These are phyloP conservation scores for Fagopyrum homotropicum DNA, from an alignment of 148 eudicot genomes.

Conservation along the genomic window DNA sequence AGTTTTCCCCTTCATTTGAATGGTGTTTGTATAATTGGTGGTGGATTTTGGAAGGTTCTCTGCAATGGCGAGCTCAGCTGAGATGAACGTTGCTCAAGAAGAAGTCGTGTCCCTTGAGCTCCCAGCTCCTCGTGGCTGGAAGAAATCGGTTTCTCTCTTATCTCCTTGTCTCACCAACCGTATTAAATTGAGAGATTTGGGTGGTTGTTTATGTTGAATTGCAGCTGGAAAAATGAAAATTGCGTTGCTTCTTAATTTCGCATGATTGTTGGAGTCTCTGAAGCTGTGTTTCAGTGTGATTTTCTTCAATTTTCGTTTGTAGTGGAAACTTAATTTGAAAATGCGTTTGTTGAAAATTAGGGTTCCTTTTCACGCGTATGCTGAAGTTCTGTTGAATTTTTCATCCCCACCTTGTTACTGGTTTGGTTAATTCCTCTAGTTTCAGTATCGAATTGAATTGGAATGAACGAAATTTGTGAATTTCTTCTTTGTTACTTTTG, in stretches of 20 bases:
- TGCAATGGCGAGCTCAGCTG: conserved; percentile 28
- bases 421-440: neutral
- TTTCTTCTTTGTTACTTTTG: neutral
- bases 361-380: neutral
- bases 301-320: neutral
- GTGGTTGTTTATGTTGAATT: neutral
- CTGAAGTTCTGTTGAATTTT: neutral
- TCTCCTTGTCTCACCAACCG: neutral
- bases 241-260: neutral
- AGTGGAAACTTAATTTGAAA: neutral
- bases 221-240: neutral
- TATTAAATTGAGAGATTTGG: neutral
- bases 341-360: neutral
- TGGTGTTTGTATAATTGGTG: conserved; percentile 1
- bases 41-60: neutral
- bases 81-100: conserved; percentile 21
- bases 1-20: neutral
- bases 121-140: conserved; percentile 45
- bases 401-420: neutral
- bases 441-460: neutral
- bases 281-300: neutral
- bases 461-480: neutral
- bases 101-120: conserved; percentile 31
- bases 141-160: conserved; percentile 25
- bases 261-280: neutral